Base-by-base conservation (phyloP, 495 filamentous ascomycete genomes). In the Hyaloscypha hepaticicola region DNA sequence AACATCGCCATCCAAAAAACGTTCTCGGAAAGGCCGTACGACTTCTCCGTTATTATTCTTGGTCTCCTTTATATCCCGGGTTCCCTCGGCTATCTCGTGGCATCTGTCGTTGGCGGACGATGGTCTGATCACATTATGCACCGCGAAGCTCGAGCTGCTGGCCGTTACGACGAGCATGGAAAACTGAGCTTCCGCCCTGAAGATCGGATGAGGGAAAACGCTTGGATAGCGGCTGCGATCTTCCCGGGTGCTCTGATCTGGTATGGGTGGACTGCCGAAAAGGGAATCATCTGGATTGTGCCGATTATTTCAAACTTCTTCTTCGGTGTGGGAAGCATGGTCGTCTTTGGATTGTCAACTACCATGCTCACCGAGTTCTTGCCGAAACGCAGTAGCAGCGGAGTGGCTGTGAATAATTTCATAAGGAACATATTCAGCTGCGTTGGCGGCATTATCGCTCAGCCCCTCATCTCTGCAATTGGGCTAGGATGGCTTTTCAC, bases 111-210 rank as follows among this genome's bases (percentile, higher is more conserved):
- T 26, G 94, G 94, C 45, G 94, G 94, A 1, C 79, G 78, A 45
- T 98, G 93, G 93, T 89, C 91, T 74, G 94, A 98, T 75, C 74
- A 72, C 33, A 96, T 98, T 74, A 98, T 98, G 94, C 80, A 85
- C 41, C 85, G 89, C 4, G 89, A 94, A 76, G 92, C 92, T 5
- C 77, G 76, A 26, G 88, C 84, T 65, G 91, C 90, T 0, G 83
- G 82, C 24, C 79, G 90, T 5, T 91, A 87, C 67, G 90, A 93
- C 64, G 82, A 82, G 28, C 77, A 85, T 31, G 90, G 90, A 21
- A 86, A 85, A 58, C 77, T 91, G 41, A 79, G 91, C 21, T 91
- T 85, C 72, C 78, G 82, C 1, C 93, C 94, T 0, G 94, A 97
- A 77, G 94, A 98, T 73, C 85, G 94, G 4, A 91, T 97, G 88